Conservation (phyloP, 257 asterid genomes). For the Nyctanthes arbortristis region DNA sequence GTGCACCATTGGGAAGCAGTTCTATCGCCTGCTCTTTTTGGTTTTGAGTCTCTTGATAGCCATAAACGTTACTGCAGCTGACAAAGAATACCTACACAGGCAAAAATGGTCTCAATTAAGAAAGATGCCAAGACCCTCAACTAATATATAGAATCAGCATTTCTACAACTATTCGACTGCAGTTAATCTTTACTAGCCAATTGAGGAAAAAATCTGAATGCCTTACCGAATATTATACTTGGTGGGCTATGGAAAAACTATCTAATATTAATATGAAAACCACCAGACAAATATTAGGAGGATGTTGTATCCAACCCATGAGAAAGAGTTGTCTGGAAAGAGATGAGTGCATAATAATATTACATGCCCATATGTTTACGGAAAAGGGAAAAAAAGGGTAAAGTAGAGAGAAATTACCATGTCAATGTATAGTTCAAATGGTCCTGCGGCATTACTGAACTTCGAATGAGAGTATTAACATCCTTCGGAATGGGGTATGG, state of each 20-base stretch:
- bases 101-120: conserved; percentile 6
- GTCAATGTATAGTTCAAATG: conserved; percentile 85
- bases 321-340: background rate
- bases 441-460: conserved; percentile 96
- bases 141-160: too few relatives aligned
- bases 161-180: too few relatives aligned
- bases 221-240: background rate
- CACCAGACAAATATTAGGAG: background rate
- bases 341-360: conserved; percentile 4
- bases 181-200: background rate
- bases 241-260: conserved; percentile 1
- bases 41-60: conserved; percentile 79
- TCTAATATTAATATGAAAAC: background rate
- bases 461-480: conserved; percentile 56
- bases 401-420: conserved; percentile 52
- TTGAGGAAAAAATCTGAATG: background rate
- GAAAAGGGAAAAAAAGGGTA: background rate
- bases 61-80: conserved; percentile 95
- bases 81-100: conserved; percentile 80
- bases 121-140: too few relatives aligned
- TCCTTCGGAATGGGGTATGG: conserved; percentile 95
- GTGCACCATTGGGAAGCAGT: background rate
- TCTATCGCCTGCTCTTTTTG: conserved; percentile 50
- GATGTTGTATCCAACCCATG: conserved; percentile 8
- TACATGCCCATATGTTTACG: conserved; percentile 7